phyloP scores from a whole-genome alignment of 441 rosid genomes.

The Pelargonium fulgidum region DNA sequence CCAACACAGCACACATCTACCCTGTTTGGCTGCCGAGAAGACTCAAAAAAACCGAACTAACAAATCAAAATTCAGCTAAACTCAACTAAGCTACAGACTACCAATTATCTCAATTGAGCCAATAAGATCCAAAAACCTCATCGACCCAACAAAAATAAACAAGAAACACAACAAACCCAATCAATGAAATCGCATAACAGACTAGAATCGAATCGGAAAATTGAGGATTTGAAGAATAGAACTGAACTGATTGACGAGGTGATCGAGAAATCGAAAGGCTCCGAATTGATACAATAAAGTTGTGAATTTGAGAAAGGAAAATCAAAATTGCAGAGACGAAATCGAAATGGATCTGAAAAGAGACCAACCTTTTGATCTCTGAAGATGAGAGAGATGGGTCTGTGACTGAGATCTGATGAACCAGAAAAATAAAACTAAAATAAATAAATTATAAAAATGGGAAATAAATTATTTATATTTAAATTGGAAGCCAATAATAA shows the following conservation, averaged over 20 bases:
- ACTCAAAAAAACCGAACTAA: neutral
- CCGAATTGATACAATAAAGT: neutral
- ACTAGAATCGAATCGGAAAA: neutral
- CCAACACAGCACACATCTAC: neutral
- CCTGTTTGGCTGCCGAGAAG: slow-evolving; percentile 5
- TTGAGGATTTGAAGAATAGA: neutral
- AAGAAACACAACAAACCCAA: neutral
- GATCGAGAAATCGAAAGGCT: neutral
- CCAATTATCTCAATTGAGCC: neutral
- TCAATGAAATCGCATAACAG: neutral
- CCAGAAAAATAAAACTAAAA: neutral
- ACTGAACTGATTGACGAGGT: neutral
- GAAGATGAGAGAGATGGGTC: neutral
- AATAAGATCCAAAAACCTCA: neutral
- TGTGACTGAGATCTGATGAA: neutral
- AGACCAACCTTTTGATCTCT: slow-evolving; percentile 6
- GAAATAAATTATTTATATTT: neutral
- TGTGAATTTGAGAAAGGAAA: neutral
- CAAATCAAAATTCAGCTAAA: neutral
- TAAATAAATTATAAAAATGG: neutral
- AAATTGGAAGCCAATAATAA: neutral
- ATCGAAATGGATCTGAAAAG: slow-evolving; percentile 3
- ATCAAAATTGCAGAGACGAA: neutral
- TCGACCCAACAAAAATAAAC: neutral
- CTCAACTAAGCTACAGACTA: neutral